These are phyloP conservation scores for Helotiales sp. DNA, from an alignment of 2,329 filamentous ascomycete species.

Conservation along the genomic window DNA sequence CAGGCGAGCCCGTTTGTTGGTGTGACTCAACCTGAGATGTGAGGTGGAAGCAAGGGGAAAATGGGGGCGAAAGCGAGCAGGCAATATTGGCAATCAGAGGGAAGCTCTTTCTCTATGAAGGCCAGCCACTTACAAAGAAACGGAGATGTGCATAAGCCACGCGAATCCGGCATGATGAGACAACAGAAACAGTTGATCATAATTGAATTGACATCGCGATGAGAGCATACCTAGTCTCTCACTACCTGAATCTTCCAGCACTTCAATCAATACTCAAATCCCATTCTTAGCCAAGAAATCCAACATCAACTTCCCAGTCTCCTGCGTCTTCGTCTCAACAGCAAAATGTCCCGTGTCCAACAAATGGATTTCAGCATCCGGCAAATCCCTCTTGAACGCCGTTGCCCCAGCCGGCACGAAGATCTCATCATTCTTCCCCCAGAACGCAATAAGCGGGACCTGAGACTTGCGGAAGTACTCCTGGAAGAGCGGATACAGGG, in stretches of 20 bases:
- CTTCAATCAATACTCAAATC: conserved; percentile 23
- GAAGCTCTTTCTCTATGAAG: too few relatives aligned
- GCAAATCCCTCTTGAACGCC: conserved; percentile 56
- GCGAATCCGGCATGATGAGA: too few relatives aligned
- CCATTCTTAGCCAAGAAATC: conserved; percentile 36
- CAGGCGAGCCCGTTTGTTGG: background rate
- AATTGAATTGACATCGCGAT: too few relatives aligned
- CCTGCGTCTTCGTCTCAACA: conserved; percentile 30
- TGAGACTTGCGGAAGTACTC: conserved; percentile 56
- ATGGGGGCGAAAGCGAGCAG: background rate
- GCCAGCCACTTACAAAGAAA: too few relatives aligned
- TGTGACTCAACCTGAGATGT: background rate
- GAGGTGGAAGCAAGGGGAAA: background rate
- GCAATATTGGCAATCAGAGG: too few relatives aligned
- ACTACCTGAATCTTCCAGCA: background rate
- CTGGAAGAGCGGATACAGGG: conserved; percentile 60
- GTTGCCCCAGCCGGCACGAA: conserved; percentile 58
- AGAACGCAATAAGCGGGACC: conserved; percentile 60
- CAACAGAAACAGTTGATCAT: too few relatives aligned
- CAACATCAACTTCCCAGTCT: conserved; percentile 36
- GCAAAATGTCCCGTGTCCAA: conserved; percentile 64
- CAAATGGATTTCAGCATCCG: conserved; percentile 53
- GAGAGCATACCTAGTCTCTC: too few relatives aligned
- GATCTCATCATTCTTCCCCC: conserved; percentile 62
- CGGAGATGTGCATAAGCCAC: too few relatives aligned